Percentiles rank a stretch among this genome's conserved stretches.
Evolutionary conservation across 202 grass and related monocot genomes (phyloP).

Genomic region (Schoenoplectus triqueter): DNA sequence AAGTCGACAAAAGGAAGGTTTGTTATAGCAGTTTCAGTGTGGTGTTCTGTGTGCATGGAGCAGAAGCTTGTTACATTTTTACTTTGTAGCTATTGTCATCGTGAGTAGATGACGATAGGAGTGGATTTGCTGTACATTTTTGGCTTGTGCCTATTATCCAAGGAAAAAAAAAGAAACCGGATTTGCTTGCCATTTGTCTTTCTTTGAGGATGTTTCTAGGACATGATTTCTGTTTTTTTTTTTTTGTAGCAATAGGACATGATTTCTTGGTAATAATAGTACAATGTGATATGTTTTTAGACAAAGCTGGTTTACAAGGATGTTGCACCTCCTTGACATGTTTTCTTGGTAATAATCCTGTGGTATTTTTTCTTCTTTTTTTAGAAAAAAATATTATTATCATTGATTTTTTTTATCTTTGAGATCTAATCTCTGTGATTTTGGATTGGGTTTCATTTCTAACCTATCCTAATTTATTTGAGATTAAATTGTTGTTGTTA

Average conservation of each 20-base stretch:
- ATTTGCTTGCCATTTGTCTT: conserved; percentile 10
- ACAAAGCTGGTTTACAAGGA: neutral
- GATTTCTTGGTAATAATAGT: conserved; percentile 9
- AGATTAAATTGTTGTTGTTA: no score
- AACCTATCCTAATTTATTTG: no score
- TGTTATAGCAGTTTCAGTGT: no score
- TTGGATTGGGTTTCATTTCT: no score
- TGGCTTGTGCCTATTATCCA: conserved; percentile 10
- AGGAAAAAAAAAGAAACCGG: neutral
- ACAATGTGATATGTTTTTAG: neutral
- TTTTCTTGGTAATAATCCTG: conserved; percentile 8
- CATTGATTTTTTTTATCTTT: no score
- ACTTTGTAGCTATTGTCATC: neutral
- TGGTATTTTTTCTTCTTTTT: neutral
- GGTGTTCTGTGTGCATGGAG: neutral
- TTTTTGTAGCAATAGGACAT: no score
- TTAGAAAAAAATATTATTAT: no score
- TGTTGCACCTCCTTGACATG: neutral
- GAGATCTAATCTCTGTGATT: no score
- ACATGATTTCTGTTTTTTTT: neutral
- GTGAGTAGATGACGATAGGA: neutral
- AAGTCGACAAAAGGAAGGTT: neutral
- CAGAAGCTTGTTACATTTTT: conserved; percentile 12
- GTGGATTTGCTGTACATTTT: conserved; percentile 15
- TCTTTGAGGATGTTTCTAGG: neutral